phyloP scores from a whole-genome alignment of 768 basidiomycete genomes.

The Hericium erinaceus region DNA sequence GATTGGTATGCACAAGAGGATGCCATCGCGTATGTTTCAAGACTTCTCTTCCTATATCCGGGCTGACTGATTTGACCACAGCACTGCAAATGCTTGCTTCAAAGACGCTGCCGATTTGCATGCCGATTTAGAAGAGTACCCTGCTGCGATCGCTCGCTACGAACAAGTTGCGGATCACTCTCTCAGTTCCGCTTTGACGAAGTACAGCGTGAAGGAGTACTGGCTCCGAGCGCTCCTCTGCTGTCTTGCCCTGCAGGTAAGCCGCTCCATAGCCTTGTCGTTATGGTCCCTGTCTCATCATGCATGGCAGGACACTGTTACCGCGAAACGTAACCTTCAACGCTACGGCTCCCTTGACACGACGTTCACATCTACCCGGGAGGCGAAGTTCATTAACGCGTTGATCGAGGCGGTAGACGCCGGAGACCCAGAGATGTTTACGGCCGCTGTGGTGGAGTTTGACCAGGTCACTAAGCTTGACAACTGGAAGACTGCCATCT shows the following conservation, averaged over 20 bases:
- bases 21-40: slow-evolving; percentile 72
- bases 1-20: slow-evolving; percentile 99
- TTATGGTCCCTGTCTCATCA: background rate
- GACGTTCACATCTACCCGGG: slow-evolving; percentile 80
- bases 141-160: slow-evolving; percentile 78
- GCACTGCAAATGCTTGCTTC: slow-evolving; percentile 91
- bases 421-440: slow-evolving; percentile 67
- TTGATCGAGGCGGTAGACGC: slow-evolving; percentile 71
- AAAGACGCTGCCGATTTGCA: slow-evolving; percentile 96
- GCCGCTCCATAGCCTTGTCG: slow-evolving; percentile 19
- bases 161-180: slow-evolving; percentile 85
- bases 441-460: slow-evolving; percentile 80
- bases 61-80: slow-evolving; percentile 24
- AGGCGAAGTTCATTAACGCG: slow-evolving; percentile 78
- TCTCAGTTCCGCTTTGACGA: slow-evolving; percentile 75
- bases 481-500: slow-evolving; percentile 89
- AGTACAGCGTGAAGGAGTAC: slow-evolving; percentile 97
- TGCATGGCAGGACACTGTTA: slow-evolving; percentile 66
- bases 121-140: slow-evolving; percentile 80
- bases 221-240: slow-evolving; percentile 87
- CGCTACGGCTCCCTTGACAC: slow-evolving; percentile 77
- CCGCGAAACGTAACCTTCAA: slow-evolving; percentile 68
- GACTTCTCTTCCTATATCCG: background rate
- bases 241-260: slow-evolving; percentile 77
- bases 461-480: slow-evolving; percentile 91